A percentile compares a stretch with the other conserved stretches of the same genome.
Conservation (phyloP, 2,329 filamentous ascomycete species). For the Paracoccidioides brasiliensis region DNA sequence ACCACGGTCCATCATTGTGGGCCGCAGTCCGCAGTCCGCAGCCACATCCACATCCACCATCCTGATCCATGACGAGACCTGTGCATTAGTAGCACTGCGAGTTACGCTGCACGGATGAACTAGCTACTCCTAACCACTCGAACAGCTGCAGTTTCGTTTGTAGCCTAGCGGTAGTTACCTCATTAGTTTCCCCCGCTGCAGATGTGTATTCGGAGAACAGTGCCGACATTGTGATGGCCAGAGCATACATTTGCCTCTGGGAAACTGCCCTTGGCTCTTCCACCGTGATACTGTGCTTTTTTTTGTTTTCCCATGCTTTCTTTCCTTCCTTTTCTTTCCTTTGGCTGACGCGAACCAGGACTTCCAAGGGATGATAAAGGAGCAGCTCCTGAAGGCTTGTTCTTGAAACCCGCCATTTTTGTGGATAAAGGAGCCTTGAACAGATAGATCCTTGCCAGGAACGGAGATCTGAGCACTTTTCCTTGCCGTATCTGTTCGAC, state of each 20-base stretch:
- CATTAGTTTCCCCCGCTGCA: neutral
- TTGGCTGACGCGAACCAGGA: too few relatives aligned
- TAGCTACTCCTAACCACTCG: neutral
- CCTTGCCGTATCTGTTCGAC: constrained; percentile 2
- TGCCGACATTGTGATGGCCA: neutral
- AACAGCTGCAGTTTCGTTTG: neutral
- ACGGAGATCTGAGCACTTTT: neutral
- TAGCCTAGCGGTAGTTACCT: neutral
- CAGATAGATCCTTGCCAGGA: neutral
- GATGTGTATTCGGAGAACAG: neutral
- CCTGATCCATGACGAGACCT: neutral
- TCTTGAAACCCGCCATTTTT: too few relatives aligned
- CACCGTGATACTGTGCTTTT: neutral
- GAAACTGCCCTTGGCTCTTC: neutral
- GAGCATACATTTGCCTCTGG: neutral
- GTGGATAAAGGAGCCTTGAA: too few relatives aligned
- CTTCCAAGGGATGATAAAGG: too few relatives aligned
- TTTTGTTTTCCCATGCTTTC: neutral
- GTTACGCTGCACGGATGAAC: neutral
- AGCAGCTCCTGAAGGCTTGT: too few relatives aligned
- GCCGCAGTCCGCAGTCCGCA: neutral
- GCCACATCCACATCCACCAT: neutral
- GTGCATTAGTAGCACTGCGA: neutral
- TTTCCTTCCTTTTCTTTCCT: neutral
- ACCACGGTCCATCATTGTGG: neutral